Percentiles rank a stretch among this genome's conserved stretches.
Conservation (phyloP, 306 rosid species). For the Castanea crenata region DNA sequence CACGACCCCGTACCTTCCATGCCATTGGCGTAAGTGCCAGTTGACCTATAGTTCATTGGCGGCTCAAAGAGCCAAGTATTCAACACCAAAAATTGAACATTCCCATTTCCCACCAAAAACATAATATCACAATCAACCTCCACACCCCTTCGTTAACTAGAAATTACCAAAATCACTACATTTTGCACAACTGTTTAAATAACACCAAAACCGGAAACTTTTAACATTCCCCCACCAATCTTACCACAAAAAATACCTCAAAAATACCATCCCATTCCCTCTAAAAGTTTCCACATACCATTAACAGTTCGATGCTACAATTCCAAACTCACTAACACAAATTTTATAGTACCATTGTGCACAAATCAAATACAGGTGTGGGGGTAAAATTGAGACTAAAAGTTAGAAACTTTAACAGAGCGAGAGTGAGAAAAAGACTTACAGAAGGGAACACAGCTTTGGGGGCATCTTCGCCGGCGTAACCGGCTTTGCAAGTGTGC, state of each 20-base stretch:
- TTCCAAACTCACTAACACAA: not conserved
- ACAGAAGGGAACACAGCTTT: slow-evolving; percentile 98
- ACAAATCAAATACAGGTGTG: not conserved
- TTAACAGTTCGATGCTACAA: not conserved
- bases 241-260: no score
- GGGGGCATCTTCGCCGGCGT: slow-evolving; percentile 98
- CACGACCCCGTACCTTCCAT: no score
- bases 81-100: no score
- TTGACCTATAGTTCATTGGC: no score
- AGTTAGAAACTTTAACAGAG: not conserved
- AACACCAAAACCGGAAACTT: not conserved
- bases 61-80: no score
- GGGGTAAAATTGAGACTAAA: not conserved
- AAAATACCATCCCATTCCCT: not conserved
- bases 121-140: not conserved
- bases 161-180: not conserved
- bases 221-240: not conserved
- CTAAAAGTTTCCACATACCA: not conserved
- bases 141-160: not conserved
- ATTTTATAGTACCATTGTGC: not conserved
- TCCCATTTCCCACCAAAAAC: no score
- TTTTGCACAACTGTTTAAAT: not conserved
- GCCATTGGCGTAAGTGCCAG: no score
- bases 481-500: slow-evolving; percentile 97
- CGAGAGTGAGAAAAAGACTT: slow-evolving; percentile 9